phyloP scores from a whole-genome alignment of 106 monocot species.

The Cymbidium sinense region DNA sequence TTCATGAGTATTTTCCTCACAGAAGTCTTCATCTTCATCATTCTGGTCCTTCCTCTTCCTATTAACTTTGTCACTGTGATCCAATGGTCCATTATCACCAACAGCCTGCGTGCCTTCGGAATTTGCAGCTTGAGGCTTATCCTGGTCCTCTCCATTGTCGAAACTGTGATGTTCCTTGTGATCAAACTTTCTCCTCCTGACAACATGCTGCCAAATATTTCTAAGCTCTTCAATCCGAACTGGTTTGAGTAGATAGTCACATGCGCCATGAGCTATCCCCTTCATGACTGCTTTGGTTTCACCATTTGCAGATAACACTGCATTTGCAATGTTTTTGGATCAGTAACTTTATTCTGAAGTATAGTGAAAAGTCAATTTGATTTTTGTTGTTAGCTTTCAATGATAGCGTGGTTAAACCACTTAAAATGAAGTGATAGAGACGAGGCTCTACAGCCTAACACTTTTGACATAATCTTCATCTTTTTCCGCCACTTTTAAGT shows the following conservation, averaged over 20 bases:
- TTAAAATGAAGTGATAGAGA: not conserved
- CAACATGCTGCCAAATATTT: constrained; percentile 72
- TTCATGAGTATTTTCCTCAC: constrained; percentile 26
- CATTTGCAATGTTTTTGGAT: not conserved
- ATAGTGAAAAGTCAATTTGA: not conserved
- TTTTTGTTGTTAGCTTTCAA: constrained; percentile 42
- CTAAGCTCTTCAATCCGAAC: constrained; percentile 58
- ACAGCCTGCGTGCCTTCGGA: constrained; percentile 16
- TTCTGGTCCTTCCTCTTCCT: constrained; percentile 31
- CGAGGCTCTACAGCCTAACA: not conserved
- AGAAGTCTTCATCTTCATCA: constrained; percentile 30
- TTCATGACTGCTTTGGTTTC: constrained; percentile 65
- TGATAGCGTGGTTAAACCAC: not conserved
- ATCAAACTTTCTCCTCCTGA: constrained; percentile 43
- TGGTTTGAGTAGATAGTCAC: constrained; percentile 66
- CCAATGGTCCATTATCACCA: constrained; percentile 1
- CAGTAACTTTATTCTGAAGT: not conserved
- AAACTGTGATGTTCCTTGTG: constrained; percentile 15
- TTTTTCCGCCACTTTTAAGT: not conserved
- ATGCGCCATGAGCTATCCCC: constrained; percentile 61
- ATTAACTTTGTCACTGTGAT: constrained; percentile 8
- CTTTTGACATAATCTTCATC: constrained; percentile 7
- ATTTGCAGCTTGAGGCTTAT: constrained; percentile 16
- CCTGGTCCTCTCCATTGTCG: constrained; percentile 18
- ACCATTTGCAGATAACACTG: constrained; percentile 69